These are phyloP conservation scores for Aspergillus sp. DNA, from an alignment of 2,329 filamentous ascomycete species.

Conservation along the genomic window DNA sequence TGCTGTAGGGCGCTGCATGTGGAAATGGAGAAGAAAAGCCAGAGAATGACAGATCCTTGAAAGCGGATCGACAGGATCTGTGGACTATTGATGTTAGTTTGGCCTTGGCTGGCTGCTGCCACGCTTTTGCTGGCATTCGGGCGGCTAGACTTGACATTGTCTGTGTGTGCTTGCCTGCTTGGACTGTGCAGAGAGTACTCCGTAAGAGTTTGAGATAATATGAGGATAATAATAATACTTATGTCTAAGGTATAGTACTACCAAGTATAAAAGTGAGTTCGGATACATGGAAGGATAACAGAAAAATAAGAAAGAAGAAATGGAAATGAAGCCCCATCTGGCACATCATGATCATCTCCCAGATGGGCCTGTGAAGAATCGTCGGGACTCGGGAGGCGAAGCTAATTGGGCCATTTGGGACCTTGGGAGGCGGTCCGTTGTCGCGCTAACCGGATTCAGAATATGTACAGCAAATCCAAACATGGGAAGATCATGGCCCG, in stretches of 20 bases:
- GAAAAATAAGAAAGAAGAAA: too few relatives aligned
- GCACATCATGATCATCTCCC: background rate
- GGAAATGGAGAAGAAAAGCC: background rate
- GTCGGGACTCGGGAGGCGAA: too few relatives aligned
- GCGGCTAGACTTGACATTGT: too few relatives aligned
- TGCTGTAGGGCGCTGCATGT: too few relatives aligned
- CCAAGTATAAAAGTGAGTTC: too few relatives aligned
- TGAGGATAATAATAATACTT: too few relatives aligned
- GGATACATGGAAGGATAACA: too few relatives aligned
- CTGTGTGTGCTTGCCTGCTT: too few relatives aligned
- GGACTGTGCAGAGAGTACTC: too few relatives aligned
- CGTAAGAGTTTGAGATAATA: too few relatives aligned
- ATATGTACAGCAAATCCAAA: background rate
- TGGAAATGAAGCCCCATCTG: background rate
- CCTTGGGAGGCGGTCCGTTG: conserved; percentile 5
- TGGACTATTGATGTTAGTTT: conserved; percentile 35
- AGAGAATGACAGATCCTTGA: conserved; percentile 18
- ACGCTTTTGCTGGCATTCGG: conserved; percentile 10
- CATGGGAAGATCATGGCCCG: background rate
- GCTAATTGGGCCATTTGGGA: background rate
- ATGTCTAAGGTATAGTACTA: too few relatives aligned
- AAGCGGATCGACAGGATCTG: conserved; percentile 33
- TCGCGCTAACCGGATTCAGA: conserved; percentile 3
- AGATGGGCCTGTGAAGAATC: too few relatives aligned
- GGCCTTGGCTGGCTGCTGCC: conserved; percentile 25